Percentiles rank a stretch among this genome's conserved stretches.
phyloP scores from a whole-genome alignment of 2,329 filamentous ascomycete genomes.

The Fusarium pseudograminearum region DNA sequence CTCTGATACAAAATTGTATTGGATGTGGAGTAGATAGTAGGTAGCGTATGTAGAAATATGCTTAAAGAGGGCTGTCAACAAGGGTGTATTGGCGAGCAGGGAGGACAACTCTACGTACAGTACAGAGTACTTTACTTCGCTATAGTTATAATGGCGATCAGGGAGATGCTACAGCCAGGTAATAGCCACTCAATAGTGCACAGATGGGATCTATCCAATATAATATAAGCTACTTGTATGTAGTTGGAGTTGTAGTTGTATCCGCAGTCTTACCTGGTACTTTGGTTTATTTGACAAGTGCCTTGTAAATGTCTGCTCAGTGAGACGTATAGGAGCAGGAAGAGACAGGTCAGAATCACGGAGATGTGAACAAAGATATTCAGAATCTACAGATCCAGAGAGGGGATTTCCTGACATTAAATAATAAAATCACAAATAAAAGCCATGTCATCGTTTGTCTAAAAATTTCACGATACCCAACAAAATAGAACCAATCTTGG shows the following conservation, averaged over 20 bases:
- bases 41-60: constrained; percentile 16
- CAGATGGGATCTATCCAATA: not conserved
- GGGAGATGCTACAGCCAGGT: not conserved
- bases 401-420: not conserved
- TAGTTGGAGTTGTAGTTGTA: not conserved
- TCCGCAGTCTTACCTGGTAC: not conserved
- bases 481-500: not conserved
- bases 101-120: constrained; percentile 17
- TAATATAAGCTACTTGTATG: not conserved
- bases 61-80: constrained; percentile 29
- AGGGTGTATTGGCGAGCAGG: constrained; percentile 25
- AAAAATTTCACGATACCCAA: not conserved
- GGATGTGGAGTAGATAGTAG: not conserved
- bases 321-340: too few species aligned
- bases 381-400: not conserved
- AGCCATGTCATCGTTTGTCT: not conserved
- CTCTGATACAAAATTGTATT: constrained; percentile 23
- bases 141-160: constrained; percentile 1
- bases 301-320: not conserved
- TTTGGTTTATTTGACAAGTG: not conserved
- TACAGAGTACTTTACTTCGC: not conserved
- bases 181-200: not conserved
- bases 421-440: not conserved
- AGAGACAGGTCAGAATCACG: not conserved
- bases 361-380: not conserved